Evolutionary conservation across 202 grass and related monocot species (phyloP).

Genomic region (Carex arenaria): DNA sequence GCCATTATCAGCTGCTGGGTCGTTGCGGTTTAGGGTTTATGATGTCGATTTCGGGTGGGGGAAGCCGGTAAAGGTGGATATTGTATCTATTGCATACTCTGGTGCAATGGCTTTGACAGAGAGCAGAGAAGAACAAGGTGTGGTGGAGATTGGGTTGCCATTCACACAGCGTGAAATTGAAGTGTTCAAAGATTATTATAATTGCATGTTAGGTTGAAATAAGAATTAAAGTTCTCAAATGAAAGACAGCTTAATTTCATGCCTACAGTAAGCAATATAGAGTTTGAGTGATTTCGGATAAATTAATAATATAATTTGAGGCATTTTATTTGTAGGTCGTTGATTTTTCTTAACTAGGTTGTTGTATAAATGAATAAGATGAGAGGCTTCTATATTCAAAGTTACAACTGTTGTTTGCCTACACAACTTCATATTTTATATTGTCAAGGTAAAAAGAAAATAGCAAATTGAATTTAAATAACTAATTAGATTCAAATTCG

Average conservation of each 20-base stretch:
- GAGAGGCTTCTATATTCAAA: too few relatives aligned
- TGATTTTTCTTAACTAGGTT: too few relatives aligned
- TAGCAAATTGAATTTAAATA: too few relatives aligned
- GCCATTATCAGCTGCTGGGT: conserved; percentile 17
- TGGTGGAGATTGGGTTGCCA: conserved; percentile 31
- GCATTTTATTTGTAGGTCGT: too few relatives aligned
- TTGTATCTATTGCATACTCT: conserved; percentile 15
- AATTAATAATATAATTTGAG: not conserved
- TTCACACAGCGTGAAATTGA: conserved; percentile 3
- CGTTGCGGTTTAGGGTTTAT: conserved; percentile 27
- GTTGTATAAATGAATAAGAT: too few relatives aligned
- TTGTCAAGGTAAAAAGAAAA: too few relatives aligned
- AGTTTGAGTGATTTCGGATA: not conserved
- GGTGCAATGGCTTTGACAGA: conserved; percentile 25
- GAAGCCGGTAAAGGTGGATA: conserved; percentile 29
- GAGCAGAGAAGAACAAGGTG: conserved; percentile 6
- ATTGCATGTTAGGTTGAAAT: too few relatives aligned
- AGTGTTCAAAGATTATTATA: conserved; percentile 19
- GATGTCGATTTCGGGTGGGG: conserved; percentile 40
- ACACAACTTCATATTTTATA: too few relatives aligned
- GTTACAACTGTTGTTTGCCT: too few relatives aligned
- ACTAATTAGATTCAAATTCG: too few relatives aligned
- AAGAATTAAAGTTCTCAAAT: too few relatives aligned
- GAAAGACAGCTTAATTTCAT: too few relatives aligned
- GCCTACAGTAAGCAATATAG: not conserved